Percentiles rank a stretch among this genome's conserved stretches.
phyloP scores from a whole-genome alignment of 768 basidiomycete species.

The Dentipellis sp. region DNA sequence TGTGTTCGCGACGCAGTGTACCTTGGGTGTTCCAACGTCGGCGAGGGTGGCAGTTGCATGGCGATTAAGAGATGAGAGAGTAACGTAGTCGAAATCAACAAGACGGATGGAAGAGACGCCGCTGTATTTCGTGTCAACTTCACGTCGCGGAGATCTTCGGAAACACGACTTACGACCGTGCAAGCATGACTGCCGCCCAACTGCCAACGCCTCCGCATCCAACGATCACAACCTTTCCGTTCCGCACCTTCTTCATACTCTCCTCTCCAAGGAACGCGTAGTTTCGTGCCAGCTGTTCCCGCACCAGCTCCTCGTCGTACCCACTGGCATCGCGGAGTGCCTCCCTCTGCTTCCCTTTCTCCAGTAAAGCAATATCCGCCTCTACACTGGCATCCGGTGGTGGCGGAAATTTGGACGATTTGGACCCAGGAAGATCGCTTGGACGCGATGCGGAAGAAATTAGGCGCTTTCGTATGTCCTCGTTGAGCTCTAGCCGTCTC shows the following conservation, averaged over 20 bases:
- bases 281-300: conserved; percentile 88
- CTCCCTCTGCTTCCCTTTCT: background rate
- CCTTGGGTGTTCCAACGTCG: conserved; percentile 93
- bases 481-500: conserved; percentile 44
- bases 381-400: background rate
- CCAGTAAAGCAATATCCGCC: background rate
- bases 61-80: conserved; percentile 88
- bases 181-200: conserved; percentile 92
- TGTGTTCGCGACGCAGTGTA: conserved; percentile 60
- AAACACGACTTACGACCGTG: conserved; percentile 60
- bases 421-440: conserved; percentile 6
- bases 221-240: conserved; percentile 73
- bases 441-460: conserved; percentile 7
- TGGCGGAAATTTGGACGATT: background rate
- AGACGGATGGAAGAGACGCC: conserved; percentile 70
- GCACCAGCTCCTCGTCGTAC: conserved; percentile 76
- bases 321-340: conserved; percentile 6
- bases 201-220: conserved; percentile 97
- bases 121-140: conserved; percentile 25
- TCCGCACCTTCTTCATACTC: conserved; percentile 70
- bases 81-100: conserved; percentile 96
- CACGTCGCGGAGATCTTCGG: background rate
- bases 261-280: conserved; percentile 93
- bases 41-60: conserved; percentile 84
- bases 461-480: conserved; percentile 48